Evolutionary conservation across 192 early-diverging fungal species (phyloP).

Genomic region (Entrophospora sp.): DNA sequence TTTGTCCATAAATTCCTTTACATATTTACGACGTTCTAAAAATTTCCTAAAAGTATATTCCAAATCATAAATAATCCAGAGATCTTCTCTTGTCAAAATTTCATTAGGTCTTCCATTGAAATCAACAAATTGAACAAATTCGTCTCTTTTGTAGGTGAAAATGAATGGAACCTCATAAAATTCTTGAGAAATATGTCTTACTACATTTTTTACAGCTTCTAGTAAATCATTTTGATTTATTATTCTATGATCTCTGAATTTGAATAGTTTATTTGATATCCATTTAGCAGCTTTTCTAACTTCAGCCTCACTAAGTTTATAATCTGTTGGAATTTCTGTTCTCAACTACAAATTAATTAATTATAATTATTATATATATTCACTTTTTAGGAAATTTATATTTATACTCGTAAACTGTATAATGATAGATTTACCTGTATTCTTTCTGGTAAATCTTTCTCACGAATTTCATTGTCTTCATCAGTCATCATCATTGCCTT

Average conservation of each 20-base stretch:
- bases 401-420: neutral
- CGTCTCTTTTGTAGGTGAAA: constrained; percentile 75
- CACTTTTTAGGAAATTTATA: neutral
- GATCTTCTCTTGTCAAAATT: constrained; percentile 51
- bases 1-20: constrained; percentile 44
- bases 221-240: neutral
- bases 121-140: constrained; percentile 36
- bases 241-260: neutral
- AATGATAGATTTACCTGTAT: constrained; percentile 44
- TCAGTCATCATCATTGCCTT: constrained; percentile 86
- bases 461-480: constrained; percentile 80
- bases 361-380: neutral
- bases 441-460: constrained; percentile 86
- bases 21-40: constrained; percentile 45
- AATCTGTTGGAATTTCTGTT: constrained; percentile 28
- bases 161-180: constrained; percentile 91
- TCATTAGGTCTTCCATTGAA: constrained; percentile 23
- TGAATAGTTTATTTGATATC: constrained; percentile 33
- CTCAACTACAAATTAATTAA: constrained; percentile 37
- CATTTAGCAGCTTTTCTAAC: constrained; percentile 58
- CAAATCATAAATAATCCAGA: constrained; percentile 87
- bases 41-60: constrained; percentile 70
- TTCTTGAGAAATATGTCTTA: constrained; percentile 66
- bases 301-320: constrained; percentile 45
- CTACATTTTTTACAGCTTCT: constrained; percentile 32